These are phyloP conservation scores for Amphibolis antarctica DNA, from an alignment of 106 monocot species.

Conservation along the genomic window DNA sequence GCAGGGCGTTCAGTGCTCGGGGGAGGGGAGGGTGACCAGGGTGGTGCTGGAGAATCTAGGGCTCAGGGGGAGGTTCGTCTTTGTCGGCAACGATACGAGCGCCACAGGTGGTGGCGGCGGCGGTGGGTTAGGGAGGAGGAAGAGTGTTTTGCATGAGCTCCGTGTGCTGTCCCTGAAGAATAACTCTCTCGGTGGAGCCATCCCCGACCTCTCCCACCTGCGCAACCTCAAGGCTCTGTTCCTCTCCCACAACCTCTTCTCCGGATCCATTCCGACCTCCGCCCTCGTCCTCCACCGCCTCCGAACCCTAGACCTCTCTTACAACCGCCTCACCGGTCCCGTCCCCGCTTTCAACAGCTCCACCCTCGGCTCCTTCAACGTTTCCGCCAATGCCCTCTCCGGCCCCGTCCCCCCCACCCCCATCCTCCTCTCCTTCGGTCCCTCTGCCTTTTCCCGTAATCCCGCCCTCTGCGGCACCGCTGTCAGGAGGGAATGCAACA, in stretches of 20 bases:
- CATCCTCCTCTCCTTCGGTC: conserved; percentile 19
- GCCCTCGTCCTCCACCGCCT: conserved; percentile 40
- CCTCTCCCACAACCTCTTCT: conserved; percentile 46
- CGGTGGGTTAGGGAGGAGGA: too few relatives aligned
- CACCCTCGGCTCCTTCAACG: conserved; percentile 45
- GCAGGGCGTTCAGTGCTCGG: conserved; percentile 52
- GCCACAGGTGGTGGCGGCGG: neutral
- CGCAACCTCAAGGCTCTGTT: conserved; percentile 64
- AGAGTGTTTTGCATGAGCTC: conserved; percentile 50
- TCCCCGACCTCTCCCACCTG: conserved; percentile 66
- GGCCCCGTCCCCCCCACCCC: conserved; percentile 41
- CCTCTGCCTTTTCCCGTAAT: conserved; percentile 38
- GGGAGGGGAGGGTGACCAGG: conserved; percentile 21
- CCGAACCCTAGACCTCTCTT: conserved; percentile 56
- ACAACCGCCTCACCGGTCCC: conserved; percentile 37
- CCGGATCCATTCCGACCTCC: conserved; percentile 48
- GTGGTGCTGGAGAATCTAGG: conserved; percentile 47
- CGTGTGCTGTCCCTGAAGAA: conserved; percentile 58
- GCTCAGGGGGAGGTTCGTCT: conserved; percentile 26
- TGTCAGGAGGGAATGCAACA: conserved; percentile 44
- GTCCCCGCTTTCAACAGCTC: conserved; percentile 61
- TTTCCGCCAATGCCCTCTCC: conserved; percentile 46
- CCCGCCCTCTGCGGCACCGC: conserved; percentile 49
- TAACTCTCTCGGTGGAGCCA: conserved; percentile 54
- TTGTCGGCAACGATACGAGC: conserved; percentile 25